Evolutionary conservation across 768 basidiomycete species (phyloP).

Genomic region (Calocybe gangraenosa): DNA sequence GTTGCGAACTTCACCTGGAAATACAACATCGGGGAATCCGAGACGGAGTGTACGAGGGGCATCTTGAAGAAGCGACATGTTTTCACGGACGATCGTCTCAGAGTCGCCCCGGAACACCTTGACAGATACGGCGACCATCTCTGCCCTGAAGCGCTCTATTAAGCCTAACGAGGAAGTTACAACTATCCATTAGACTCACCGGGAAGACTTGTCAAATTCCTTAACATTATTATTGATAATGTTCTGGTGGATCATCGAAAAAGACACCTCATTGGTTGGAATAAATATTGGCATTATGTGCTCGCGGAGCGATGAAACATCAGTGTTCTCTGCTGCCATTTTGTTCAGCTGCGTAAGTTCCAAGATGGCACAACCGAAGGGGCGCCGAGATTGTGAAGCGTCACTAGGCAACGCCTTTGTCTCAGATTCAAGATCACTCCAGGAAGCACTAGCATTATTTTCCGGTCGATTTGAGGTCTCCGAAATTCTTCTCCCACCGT

Average conservation of each 20-base stretch:
- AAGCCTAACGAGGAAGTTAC: neutral
- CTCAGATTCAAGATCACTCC: constrained; percentile 19
- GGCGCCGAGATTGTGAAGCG: constrained; percentile 64
- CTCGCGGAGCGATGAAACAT: constrained; percentile 66
- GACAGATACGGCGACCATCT: constrained; percentile 77
- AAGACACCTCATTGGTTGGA: constrained; percentile 77
- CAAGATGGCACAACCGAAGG: constrained; percentile 94
- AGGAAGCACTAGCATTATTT: constrained; percentile 15
- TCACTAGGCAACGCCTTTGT: constrained; percentile 22
- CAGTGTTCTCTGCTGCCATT: constrained; percentile 59
- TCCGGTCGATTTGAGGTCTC: constrained; percentile 43
- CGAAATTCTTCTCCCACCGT: constrained; percentile 48
- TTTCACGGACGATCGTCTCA: constrained; percentile 71
- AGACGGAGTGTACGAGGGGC: constrained; percentile 80
- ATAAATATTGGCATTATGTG: constrained; percentile 85
- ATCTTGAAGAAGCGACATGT: constrained; percentile 78
- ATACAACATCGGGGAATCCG: constrained; percentile 95
- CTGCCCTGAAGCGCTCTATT: constrained; percentile 53
- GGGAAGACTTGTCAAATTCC: constrained; percentile 79
- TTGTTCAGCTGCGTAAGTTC: constrained; percentile 75
- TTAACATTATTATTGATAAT: constrained; percentile 76
- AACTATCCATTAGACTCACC: constrained; percentile 40
- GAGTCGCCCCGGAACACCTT: constrained; percentile 87
- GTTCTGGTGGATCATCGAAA: constrained; percentile 94
- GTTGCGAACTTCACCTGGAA: constrained; percentile 88